phyloP scores from a whole-genome alignment of 1,139 yeast species.

The Taphrina confusa region DNA sequence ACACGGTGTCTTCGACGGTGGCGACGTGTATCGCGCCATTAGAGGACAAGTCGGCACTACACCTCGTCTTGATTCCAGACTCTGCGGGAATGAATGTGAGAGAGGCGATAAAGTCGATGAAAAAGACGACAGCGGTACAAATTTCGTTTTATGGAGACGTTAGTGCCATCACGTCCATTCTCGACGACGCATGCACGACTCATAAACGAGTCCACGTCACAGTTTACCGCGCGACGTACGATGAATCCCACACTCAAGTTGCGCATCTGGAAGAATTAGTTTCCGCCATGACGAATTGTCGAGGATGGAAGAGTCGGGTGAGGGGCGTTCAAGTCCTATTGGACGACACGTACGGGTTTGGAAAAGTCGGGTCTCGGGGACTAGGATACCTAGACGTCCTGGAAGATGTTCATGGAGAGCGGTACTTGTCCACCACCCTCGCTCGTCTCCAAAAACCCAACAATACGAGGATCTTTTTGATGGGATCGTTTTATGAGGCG shows the following conservation, averaged over 20 bases:
- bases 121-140: constrained; percentile 1
- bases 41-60: constrained; percentile 10
- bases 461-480: constrained; percentile 11
- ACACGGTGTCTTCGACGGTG: constrained; percentile 25
- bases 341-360: constrained; percentile 20
- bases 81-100: constrained; percentile 1
- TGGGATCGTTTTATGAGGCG: constrained; percentile 29
- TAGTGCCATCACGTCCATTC: neutral
- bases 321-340: constrained; percentile 21
- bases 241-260: neutral
- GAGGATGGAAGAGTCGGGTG: neutral
- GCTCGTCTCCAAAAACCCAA: constrained; percentile 7
- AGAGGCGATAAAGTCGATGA: constrained; percentile 32
- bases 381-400: constrained; percentile 23
- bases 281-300: neutral
- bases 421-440: neutral
- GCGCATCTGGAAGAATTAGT: neutral
- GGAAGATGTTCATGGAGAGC: neutral
- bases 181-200: neutral
- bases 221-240: constrained; percentile 4
- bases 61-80: constrained; percentile 21
- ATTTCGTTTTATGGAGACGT: neutral
- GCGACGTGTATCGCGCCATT: constrained; percentile 28
- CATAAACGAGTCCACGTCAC: constrained; percentile 7
- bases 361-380: constrained; percentile 1